Base-by-base conservation (phyloP, 495 filamentous ascomycete species). In the Daldinia grandis region DNA sequence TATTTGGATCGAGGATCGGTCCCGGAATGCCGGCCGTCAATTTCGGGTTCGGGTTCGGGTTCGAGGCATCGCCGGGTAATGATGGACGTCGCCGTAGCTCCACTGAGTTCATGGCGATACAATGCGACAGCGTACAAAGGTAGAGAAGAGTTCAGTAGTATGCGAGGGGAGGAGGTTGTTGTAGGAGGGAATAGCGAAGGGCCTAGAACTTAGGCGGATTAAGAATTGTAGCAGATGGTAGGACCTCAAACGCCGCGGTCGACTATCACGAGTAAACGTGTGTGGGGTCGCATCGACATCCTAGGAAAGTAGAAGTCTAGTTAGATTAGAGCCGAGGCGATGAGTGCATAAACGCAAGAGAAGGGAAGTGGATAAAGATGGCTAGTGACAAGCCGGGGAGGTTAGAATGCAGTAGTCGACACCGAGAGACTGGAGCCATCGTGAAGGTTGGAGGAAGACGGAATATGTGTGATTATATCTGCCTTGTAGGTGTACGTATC, bases 21-120 rank as follows among this genome's bases (percentile, higher is more conserved):
- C 82, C 62, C 82, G 81, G 35, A 64, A 25, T n/a, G 77, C 75
- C 65, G 78, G 73, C 60, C 50, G 75, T 62, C 50, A 66, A 38
- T 1, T 78, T 73, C 14, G 69, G 44, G 1, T 65, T 64, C 24
- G 62, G 28, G 8, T 78, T 73, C 14, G 69, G 44, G 1, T 65
- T 64, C 24, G 62, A 33, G 8, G 19, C 37, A 17, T 62, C 56
- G 19, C 35, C 38, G 15, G 56, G 38, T 14, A 56, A 71, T 24
- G 76, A 78, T 75, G 77, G 78, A 70, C 81, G 81, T 57, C 79
- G 81, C 72, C 79, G 82, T 68, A 81, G 70, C 55, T 85, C 81
- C 68, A 76, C 57, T 59, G 74, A 61, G 42, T 76, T 74, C 83
- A 85, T 86, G 67, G 28, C 10, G 49, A 53, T n/a, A 28, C 1